These are phyloP conservation scores for Wallacemonas sp. DNA, from an alignment of 208 protist species.

Conservation along the genomic window DNA sequence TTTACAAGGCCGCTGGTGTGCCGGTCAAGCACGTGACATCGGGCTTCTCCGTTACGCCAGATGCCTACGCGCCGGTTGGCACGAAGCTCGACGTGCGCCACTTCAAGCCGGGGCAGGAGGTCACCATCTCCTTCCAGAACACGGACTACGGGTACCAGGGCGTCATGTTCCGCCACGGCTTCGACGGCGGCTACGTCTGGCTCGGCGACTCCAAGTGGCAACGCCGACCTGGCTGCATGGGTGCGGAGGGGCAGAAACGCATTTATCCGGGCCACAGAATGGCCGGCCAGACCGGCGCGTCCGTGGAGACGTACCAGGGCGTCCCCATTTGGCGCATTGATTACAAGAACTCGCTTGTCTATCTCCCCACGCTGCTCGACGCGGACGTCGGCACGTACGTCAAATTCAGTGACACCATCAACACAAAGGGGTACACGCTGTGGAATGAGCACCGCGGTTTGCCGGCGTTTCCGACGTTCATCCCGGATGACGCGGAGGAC, in stretches of 20 bases:
- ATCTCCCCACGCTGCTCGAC: conserved; percentile 86
- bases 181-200: conserved; percentile 92
- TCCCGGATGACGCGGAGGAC: conserved; percentile 81
- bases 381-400: conserved; percentile 91
- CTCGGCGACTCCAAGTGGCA: conserved; percentile 94
- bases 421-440: conserved; percentile 91
- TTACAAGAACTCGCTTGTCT: conserved; percentile 94
- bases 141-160: conserved; percentile 94
- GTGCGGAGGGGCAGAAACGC: conserved; percentile 88
- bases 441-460: conserved; percentile 91
- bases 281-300: conserved; percentile 90
- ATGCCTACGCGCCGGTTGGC: conserved; percentile 91
- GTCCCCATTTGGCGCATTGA: conserved; percentile 92
- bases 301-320: conserved; percentile 85
- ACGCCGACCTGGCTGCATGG: conserved; percentile 89
- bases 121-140: conserved; percentile 90
- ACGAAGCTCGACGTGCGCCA: conserved; percentile 93
- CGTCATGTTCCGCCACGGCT: conserved; percentile 93
- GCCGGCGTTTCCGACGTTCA: conserved; percentile 92
- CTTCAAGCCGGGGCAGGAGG: conserved; percentile 93
- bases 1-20: conserved; percentile 90
- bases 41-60: conserved; percentile 86
- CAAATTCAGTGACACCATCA: conserved; percentile 90
- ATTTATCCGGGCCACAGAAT: conserved; percentile 92
- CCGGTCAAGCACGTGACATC: conserved; percentile 89